Evolutionary conservation across 2,329 filamentous ascomycete species (phyloP).

Genomic region (Fonsecaea pugnacius): DNA sequence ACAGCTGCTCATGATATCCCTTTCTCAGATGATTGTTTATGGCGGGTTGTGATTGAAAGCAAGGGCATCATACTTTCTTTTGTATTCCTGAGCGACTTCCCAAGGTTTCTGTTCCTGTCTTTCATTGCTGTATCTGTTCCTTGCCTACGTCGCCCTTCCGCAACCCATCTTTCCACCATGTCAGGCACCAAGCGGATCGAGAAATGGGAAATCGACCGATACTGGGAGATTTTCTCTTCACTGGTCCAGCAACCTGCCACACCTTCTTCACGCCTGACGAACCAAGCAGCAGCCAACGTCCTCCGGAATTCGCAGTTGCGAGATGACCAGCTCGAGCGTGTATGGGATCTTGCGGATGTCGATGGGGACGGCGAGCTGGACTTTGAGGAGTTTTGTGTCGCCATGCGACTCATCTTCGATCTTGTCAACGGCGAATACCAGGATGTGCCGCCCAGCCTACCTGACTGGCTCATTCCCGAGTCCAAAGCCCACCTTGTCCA

Average conservation of each 20-base stretch:
- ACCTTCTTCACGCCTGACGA: conserved; percentile 64
- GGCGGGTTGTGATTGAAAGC: neutral
- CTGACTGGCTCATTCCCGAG: conserved; percentile 96
- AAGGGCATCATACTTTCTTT: neutral
- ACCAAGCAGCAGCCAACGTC: conserved; percentile 70
- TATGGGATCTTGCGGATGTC: conserved; percentile 97
- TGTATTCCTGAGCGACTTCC: neutral
- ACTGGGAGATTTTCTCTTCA: conserved; percentile 78
- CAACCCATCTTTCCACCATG: conserved; percentile 13
- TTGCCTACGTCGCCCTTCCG: neutral
- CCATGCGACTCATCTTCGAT: conserved; percentile 97
- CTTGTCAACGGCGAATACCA: conserved; percentile 91
- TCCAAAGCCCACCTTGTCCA: conserved; percentile 90
- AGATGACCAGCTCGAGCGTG: conserved; percentile 86
- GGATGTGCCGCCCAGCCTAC: conserved; percentile 82
- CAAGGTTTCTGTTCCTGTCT: neutral
- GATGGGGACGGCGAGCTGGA: conserved; percentile 97
- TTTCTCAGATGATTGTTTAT: neutral
- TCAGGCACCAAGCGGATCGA: conserved; percentile 56
- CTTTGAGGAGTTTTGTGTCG: conserved; percentile 99
- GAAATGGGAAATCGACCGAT: conserved; percentile 75
- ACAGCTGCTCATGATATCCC: neutral
- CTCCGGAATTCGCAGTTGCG: conserved; percentile 74
- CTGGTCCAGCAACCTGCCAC: conserved; percentile 47
- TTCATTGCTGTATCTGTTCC: neutral